Evolutionary conservation across 148 eudicot genomes (phyloP).

Genomic region (Silene uniflora): DNA sequence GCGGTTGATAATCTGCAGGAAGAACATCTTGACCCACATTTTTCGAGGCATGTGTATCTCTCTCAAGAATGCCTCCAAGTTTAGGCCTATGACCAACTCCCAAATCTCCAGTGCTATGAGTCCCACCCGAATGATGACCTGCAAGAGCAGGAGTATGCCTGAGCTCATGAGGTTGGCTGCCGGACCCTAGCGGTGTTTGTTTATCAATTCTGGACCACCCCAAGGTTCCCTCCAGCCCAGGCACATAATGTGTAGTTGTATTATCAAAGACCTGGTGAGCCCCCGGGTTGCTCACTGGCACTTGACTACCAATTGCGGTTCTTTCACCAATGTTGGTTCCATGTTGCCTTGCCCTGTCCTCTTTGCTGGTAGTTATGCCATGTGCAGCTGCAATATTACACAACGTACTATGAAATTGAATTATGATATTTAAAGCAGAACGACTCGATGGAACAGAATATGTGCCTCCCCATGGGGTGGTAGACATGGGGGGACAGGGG

Average conservation of each 20-base stretch:
- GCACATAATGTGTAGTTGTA: neutral
- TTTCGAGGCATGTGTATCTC: slow-evolving; percentile 5
- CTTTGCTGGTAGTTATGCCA: slow-evolving; percentile 10
- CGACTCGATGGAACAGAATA: too few relatives aligned
- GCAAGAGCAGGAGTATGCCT: slow-evolving; percentile 1
- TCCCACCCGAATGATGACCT: slow-evolving; percentile 9
- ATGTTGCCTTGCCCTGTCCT: slow-evolving; percentile 17
- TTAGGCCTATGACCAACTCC: slow-evolving; percentile 15
- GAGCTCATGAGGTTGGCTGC: slow-evolving; percentile 18
- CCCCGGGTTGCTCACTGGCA: neutral
- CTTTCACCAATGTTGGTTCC: slow-evolving; percentile 11
- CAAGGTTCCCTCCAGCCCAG: slow-evolving; percentile 23
- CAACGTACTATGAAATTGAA: too few relatives aligned
- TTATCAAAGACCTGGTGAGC: slow-evolving; percentile 18
- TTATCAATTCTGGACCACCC: slow-evolving; percentile 24
- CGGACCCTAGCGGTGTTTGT: slow-evolving; percentile 17
- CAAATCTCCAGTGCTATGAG: slow-evolving; percentile 2
- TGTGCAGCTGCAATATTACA: slow-evolving; percentile 4
- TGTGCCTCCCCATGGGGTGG: too few relatives aligned
- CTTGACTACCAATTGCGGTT: neutral
- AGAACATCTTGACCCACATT: neutral
- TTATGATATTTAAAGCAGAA: too few relatives aligned
- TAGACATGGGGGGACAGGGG: too few relatives aligned
- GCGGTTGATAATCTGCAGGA: slow-evolving; percentile 11
- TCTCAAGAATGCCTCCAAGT: slow-evolving; percentile 12